A percentile compares a stretch with the other conserved stretches of the same genome.
phyloP scores from a whole-genome alignment of 192 early-diverging fungal species.

The Coemansia sp. region DNA sequence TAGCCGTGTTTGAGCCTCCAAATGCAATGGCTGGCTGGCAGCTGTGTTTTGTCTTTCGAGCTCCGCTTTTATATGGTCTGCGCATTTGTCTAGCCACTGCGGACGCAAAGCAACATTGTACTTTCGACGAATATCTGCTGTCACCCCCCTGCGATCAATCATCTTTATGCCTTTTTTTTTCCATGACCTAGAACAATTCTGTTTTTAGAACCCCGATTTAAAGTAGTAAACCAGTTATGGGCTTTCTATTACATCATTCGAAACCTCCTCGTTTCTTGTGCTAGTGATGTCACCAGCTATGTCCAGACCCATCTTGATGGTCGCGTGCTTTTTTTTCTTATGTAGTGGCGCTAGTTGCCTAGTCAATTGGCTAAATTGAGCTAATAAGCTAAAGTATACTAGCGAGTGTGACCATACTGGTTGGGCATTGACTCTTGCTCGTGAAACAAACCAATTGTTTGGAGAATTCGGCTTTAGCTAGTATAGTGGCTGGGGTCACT shows the following conservation, averaged over 20 bases:
- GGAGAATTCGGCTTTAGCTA: too few relatives aligned
- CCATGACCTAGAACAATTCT: too few relatives aligned
- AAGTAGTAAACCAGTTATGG: too few relatives aligned
- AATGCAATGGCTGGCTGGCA: slow-evolving; percentile 1
- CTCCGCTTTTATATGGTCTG: slow-evolving; percentile 29
- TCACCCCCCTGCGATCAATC: slow-evolving; percentile 32
- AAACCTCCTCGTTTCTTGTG: too few relatives aligned
- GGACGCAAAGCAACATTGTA: slow-evolving; percentile 24
- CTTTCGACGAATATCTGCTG: slow-evolving; percentile 16
- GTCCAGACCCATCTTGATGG: too few relatives aligned
- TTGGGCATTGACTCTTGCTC: too few relatives aligned
- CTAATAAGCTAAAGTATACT: neutral
- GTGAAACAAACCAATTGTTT: too few relatives aligned
- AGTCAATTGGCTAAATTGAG: neutral
- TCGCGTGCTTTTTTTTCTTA: neutral
- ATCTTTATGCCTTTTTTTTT: slow-evolving; percentile 1
- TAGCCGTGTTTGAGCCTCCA: slow-evolving; percentile 36
- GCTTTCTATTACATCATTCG: too few relatives aligned
- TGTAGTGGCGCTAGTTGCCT: slow-evolving; percentile 1
- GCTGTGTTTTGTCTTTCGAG: neutral
- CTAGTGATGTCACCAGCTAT: too few relatives aligned
- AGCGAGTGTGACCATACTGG: too few relatives aligned
- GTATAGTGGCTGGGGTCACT: too few relatives aligned
- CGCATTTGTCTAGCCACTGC: slow-evolving; percentile 42
- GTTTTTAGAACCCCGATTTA: too few relatives aligned